These are phyloP conservation scores for Cordyceps fumosorosea DNA, from an alignment of 2,329 filamentous ascomycete genomes.

Conservation along the genomic window DNA sequence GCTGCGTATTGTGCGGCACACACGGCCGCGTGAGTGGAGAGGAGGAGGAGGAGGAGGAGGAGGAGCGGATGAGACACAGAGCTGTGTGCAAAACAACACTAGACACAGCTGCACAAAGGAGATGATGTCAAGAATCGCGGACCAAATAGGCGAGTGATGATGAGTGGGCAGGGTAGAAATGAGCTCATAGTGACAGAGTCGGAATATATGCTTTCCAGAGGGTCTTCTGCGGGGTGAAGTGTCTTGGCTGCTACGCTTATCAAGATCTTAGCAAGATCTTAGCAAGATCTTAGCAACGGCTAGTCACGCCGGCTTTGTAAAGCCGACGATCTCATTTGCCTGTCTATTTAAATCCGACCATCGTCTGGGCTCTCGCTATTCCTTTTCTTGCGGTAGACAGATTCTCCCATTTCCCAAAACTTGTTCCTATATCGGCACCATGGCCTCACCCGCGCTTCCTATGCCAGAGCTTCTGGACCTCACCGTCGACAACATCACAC, in stretches of 20 bases:
- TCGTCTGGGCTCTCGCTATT: too few relatives aligned
- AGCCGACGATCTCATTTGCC: not conserved
- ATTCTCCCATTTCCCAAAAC: not conserved
- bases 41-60: too few relatives aligned
- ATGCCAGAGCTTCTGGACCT: constrained; percentile 37
- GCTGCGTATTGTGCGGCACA: constrained; percentile 1
- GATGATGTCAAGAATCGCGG: constrained; percentile 4
- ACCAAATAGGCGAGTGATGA: not conserved
- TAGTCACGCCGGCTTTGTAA: not conserved
- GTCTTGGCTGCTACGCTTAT: not conserved
- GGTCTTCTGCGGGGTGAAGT: not conserved
- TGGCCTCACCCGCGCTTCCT: not conserved
- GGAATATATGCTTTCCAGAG: not conserved
- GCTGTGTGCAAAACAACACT: constrained; percentile 7
- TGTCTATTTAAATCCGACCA: not conserved
- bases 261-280: constrained; percentile 8
- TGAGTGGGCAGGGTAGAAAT: not conserved
- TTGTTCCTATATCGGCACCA: not conserved
- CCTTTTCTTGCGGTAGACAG: not conserved
- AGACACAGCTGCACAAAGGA: constrained; percentile 10
- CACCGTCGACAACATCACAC: constrained; percentile 68
- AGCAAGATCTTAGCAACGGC: too few relatives aligned
- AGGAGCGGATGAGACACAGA: not conserved
- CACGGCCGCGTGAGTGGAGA: not conserved
- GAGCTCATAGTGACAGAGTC: not conserved